These are phyloP conservation scores for Globisporangium alternatum DNA, from an alignment of 352 stramenopile genomes.

Conservation along the genomic window DNA sequence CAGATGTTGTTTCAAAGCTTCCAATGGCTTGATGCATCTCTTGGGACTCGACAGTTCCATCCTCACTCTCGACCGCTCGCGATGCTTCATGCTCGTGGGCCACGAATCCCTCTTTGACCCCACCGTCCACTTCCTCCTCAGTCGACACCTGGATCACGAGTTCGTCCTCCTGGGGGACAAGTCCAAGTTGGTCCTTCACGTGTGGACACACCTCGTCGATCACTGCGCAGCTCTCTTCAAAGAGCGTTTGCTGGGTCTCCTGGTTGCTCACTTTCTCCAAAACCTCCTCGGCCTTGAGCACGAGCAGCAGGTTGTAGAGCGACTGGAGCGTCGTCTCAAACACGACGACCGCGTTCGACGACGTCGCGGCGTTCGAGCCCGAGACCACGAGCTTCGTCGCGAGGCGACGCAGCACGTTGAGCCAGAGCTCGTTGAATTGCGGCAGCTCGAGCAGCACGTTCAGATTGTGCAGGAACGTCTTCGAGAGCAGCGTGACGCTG, in stretches of 20 bases:
- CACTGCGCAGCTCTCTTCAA: conserved; percentile 66
- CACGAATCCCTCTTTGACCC: background rate
- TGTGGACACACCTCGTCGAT: conserved; percentile 75
- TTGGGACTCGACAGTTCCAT: background rate
- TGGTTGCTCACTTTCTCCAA: conserved; percentile 50
- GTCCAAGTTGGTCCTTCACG: conserved; percentile 70
- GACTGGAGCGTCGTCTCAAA: conserved; percentile 86
- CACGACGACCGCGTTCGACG: conserved; percentile 50
- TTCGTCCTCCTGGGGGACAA: conserved; percentile 30
- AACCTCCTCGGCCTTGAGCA: conserved; percentile 76
- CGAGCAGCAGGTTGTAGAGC: conserved; percentile 82
- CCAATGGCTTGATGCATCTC: background rate
- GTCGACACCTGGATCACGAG: background rate
- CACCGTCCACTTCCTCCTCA: background rate
- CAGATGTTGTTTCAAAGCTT: background rate
- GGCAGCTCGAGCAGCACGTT: conserved; percentile 63
- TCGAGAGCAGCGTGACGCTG: conserved; percentile 82
- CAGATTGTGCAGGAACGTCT: conserved; percentile 87
- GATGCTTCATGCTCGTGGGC: background rate
- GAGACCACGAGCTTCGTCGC: conserved; percentile 60
- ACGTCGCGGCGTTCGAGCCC: conserved; percentile 23
- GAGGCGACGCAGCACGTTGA: conserved; percentile 70
- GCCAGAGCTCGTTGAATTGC: conserved; percentile 70
- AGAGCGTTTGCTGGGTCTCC: conserved; percentile 46
- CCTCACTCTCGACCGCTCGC: background rate